A percentile compares a stretch with the other conserved stretches of the same genome.
Conservation (phyloP, 805 yeast species). For the Lipomyces yamanashiensis region DNA sequence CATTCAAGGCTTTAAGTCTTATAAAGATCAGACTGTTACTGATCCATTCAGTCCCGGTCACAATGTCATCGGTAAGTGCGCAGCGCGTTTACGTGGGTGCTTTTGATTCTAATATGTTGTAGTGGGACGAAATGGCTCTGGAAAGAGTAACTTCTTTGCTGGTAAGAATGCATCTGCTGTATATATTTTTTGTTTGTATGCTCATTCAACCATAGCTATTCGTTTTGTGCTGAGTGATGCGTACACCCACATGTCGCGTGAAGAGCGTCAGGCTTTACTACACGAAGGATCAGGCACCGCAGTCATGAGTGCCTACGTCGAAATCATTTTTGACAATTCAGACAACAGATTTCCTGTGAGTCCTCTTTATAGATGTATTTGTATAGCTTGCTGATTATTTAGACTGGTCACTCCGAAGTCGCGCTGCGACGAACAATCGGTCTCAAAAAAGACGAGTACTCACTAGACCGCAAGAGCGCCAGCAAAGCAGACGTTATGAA, state of each 20-base stretch:
- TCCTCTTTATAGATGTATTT: not conserved
- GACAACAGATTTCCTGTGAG: slow-evolving; percentile 70
- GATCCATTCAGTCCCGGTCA: slow-evolving; percentile 78
- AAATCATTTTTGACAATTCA: slow-evolving; percentile 79
- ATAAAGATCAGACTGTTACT: slow-evolving; percentile 77
- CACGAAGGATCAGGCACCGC: slow-evolving; percentile 83
- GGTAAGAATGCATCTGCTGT: slow-evolving; percentile 11
- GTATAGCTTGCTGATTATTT: not conserved
- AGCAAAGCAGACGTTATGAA: slow-evolving; percentile 75
- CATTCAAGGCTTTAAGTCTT: slow-evolving; percentile 93
- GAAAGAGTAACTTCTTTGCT: slow-evolving; percentile 93
- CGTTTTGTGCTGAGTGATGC: slow-evolving; percentile 91
- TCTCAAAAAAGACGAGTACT: slow-evolving; percentile 88
- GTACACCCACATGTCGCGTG: slow-evolving; percentile 78
- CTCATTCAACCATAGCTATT: slow-evolving; percentile 56
- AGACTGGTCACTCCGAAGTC: slow-evolving; percentile 66
- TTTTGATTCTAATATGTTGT: not conserved
- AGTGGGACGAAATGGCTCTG: slow-evolving; percentile 93
- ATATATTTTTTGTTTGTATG: not conserved
- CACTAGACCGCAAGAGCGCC: slow-evolving; percentile 77
- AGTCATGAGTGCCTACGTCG: slow-evolving; percentile 91
- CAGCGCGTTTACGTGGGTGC: slow-evolving; percentile 9
- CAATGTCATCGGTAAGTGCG: slow-evolving; percentile 65
- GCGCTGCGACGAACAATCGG: slow-evolving; percentile 87
- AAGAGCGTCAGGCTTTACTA: slow-evolving; percentile 82